Conservation (phyloP, 306 rosid genomes). For the Mucuna pruriens region DNA sequence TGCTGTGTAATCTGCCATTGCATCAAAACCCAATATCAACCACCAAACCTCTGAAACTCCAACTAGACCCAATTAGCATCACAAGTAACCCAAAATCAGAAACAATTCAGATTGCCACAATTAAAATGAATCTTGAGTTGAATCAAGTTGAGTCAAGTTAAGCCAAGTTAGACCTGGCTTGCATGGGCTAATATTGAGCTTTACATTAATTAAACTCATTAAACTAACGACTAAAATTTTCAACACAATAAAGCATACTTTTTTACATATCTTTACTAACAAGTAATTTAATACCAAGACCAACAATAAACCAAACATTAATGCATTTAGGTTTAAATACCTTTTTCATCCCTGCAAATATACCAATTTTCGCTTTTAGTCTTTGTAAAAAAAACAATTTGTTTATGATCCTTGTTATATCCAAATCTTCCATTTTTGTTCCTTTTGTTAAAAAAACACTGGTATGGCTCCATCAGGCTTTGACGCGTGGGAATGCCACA, state of each 20-base stretch:
- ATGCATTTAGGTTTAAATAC: neutral
- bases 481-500: too few relatives aligned
- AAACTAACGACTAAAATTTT: neutral
- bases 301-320: neutral
- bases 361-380: too few relatives aligned
- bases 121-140: neutral
- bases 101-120: neutral
- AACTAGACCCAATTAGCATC: constrained; percentile 19
- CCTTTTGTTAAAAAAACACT: too few relatives aligned
- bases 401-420: too few relatives aligned
- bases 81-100: constrained; percentile 19
- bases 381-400: too few relatives aligned
- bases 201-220: neutral
- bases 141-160: neutral
- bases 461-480: too few relatives aligned
- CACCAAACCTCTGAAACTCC: constrained; percentile 28
- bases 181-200: neutral
- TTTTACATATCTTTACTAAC: neutral
- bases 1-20: constrained; percentile 85
- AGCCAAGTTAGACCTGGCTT: neutral
- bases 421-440: too few relatives aligned
- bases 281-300: neutral
- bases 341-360: too few relatives aligned
- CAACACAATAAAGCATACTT: neutral
- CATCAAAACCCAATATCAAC: constrained; percentile 41